Conservation (phyloP, 257 asterid species). For the Solanum neorickii region DNA sequence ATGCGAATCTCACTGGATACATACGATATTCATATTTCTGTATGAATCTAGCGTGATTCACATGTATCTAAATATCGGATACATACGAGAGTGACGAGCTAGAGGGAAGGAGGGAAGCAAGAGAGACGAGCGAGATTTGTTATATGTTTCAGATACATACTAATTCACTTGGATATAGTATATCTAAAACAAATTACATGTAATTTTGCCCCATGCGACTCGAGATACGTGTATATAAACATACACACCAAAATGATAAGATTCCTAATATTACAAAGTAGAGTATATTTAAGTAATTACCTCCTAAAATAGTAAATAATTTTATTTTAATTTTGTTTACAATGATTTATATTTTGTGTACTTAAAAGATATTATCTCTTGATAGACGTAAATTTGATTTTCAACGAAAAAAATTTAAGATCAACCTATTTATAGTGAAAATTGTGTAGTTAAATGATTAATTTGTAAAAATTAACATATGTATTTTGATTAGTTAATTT, state of each 20-base stretch:
- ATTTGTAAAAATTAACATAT: neutral
- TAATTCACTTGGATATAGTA: no score
- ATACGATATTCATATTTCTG: neutral
- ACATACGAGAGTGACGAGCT: neutral
- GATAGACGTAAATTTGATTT: neutral
- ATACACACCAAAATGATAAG: neutral
- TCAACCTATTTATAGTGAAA: no score
- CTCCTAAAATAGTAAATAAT: neutral
- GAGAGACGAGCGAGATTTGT: no score
- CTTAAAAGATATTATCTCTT: no score
- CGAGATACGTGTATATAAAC: neutral
- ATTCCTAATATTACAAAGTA: no score
- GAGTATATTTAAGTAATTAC: no score
- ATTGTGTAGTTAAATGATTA: no score
- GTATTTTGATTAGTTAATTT: no score
- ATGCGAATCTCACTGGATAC: neutral
- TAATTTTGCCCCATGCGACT: neutral
- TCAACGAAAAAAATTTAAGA: neutral
- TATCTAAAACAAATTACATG: neutral
- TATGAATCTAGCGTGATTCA: neutral
- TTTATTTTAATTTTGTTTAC: no score
- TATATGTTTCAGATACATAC: neutral
- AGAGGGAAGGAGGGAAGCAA: neutral
- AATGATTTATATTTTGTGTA: neutral
- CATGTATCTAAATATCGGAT: neutral